A percentile compares a stretch with the other conserved stretches of the same genome.
These are phyloP conservation scores for Thamnidium elegans DNA, from an alignment of 192 early-diverging fungal species.

Conservation along the genomic window DNA sequence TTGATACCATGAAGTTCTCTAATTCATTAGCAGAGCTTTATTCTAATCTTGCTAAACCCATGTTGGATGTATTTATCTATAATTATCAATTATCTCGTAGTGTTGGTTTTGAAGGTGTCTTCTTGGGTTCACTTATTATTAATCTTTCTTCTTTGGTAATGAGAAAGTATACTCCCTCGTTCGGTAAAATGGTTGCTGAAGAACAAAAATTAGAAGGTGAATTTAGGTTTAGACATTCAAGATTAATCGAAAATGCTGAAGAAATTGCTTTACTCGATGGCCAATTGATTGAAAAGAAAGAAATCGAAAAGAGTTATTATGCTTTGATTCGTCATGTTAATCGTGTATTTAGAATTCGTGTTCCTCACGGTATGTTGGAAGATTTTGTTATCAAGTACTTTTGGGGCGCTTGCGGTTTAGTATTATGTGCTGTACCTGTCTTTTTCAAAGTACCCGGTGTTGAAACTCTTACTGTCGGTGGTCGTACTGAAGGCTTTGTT, in stretches of 20 bases:
- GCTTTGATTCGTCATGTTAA: slow-evolving; percentile 85
- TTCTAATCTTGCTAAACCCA: slow-evolving; percentile 93
- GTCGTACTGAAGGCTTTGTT: slow-evolving; percentile 67
- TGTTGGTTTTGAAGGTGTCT: slow-evolving; percentile 83
- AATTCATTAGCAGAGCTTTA: slow-evolving; percentile 84
- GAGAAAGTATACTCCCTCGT: slow-evolving; percentile 86
- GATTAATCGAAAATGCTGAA: slow-evolving; percentile 94
- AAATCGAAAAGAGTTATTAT: slow-evolving; percentile 74
- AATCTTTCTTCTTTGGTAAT: slow-evolving; percentile 76
- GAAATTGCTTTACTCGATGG: slow-evolving; percentile 93
- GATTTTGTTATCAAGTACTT: slow-evolving; percentile 99
- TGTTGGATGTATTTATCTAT: slow-evolving; percentile 91
- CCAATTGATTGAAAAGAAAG: slow-evolving; percentile 77
- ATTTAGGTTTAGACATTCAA: slow-evolving; percentile 91
- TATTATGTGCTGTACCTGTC: slow-evolving; percentile 84
- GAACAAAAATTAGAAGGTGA: slow-evolving; percentile 93
- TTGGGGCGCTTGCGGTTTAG: slow-evolving; percentile 90
- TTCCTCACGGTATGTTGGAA: slow-evolving; percentile 93
- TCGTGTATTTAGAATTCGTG: slow-evolving; percentile 76
- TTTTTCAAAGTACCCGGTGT: slow-evolving; percentile 58
- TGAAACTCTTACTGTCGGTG: slow-evolving; percentile 38
- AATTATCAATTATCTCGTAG: slow-evolving; percentile 77
- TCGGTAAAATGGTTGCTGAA: slow-evolving; percentile 92
- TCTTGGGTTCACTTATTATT: slow-evolving; percentile 77
- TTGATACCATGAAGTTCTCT: slow-evolving; percentile 91